A percentile compares a stretch with the other conserved stretches of the same genome.
phyloP scores from a whole-genome alignment of 2,329 filamentous ascomycete species.

The Ophiosphaerella narmari region DNA sequence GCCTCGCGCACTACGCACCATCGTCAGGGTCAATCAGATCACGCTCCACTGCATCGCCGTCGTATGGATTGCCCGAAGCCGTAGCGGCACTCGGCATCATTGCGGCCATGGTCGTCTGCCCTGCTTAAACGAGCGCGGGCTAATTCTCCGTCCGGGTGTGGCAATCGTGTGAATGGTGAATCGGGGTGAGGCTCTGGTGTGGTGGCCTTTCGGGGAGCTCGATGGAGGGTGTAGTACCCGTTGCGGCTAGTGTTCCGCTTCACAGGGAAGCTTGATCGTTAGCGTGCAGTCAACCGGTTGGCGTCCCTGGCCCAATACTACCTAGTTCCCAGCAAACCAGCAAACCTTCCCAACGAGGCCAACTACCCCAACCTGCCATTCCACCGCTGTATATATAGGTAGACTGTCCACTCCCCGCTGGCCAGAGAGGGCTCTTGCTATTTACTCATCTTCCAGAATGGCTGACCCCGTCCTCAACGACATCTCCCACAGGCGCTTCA shows the following conservation, averaged over 20 bases:
- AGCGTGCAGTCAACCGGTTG: slow-evolving; percentile 22
- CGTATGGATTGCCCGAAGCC: slow-evolving; percentile 47
- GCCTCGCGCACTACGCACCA: slow-evolving; percentile 44
- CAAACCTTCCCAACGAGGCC: slow-evolving; percentile 20
- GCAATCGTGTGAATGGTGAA: slow-evolving; percentile 26
- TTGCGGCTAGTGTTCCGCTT: slow-evolving; percentile 29
- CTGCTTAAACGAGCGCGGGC: slow-evolving; percentile 27
- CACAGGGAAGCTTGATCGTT: slow-evolving; percentile 26
- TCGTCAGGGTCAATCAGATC: slow-evolving; percentile 60
- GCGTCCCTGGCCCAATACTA: slow-evolving; percentile 30
- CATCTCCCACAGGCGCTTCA: slow-evolving; percentile 90
- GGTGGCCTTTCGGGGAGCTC: slow-evolving; percentile 20
- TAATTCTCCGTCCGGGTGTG: slow-evolving; percentile 28
- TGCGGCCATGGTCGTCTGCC: slow-evolving; percentile 47
- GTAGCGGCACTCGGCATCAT: slow-evolving; percentile 51
- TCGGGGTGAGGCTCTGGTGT: slow-evolving; percentile 36
- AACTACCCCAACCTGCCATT: slow-evolving; percentile 11
- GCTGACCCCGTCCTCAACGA: slow-evolving; percentile 72
- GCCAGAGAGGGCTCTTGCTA: slow-evolving; percentile 4
- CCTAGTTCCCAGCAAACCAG: slow-evolving; percentile 27
- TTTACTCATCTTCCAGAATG: slow-evolving; percentile 39
- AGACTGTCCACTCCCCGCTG: slow-evolving; percentile 11
- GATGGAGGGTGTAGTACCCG: slow-evolving; percentile 22
- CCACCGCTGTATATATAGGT: slow-evolving; percentile 17
- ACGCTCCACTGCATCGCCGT: slow-evolving; percentile 53